phyloP scores from a whole-genome alignment of 2,329 filamentous ascomycete genomes.

The Zalaria sp. region DNA sequence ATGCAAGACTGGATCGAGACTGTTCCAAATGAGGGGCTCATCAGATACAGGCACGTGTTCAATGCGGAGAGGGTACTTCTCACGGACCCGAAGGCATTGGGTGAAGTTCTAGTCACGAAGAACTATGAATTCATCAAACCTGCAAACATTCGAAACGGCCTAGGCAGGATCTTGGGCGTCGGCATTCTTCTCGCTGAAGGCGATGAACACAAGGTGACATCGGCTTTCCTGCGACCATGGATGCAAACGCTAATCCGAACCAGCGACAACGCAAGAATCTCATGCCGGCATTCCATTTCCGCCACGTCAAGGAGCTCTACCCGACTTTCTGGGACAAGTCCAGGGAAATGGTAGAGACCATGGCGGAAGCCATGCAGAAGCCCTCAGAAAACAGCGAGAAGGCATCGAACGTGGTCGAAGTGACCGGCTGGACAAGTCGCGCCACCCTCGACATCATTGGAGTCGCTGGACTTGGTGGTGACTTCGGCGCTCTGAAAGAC shows the following conservation, averaged over 20 bases:
- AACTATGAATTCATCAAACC: conserved; percentile 39
- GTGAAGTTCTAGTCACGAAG: conserved; percentile 34
- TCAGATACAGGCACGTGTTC: conserved; percentile 36
- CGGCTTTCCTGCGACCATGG: neutral
- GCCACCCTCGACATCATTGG: conserved; percentile 46
- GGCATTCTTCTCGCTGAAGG: conserved; percentile 73
- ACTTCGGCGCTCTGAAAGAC: conserved; percentile 39
- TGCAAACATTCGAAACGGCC: conserved; percentile 28
- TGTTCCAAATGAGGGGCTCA: conserved; percentile 41
- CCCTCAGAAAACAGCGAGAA: conserved; percentile 10
- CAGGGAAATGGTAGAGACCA: conserved; percentile 22
- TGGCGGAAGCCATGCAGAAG: conserved; percentile 18
- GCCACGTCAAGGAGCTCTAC: conserved; percentile 36
- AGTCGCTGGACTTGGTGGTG: conserved; percentile 40
- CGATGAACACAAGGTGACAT: conserved; percentile 64
- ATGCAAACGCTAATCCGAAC: neutral
- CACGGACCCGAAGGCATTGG: conserved; percentile 31
- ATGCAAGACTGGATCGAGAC: conserved; percentile 36
- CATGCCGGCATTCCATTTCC: conserved; percentile 35
- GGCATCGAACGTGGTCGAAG: conserved; percentile 24
- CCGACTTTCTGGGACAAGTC: conserved; percentile 35
- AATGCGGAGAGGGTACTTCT: conserved; percentile 30
- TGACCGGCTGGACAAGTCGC: conserved; percentile 32
- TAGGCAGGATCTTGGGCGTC: conserved; percentile 53
- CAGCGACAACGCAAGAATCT: conserved; percentile 32